A percentile compares a stretch with the other conserved stretches of the same genome.
Conservation (phyloP, 2,329 filamentous ascomycete species). For the Fusarium keratoplasticum region DNA sequence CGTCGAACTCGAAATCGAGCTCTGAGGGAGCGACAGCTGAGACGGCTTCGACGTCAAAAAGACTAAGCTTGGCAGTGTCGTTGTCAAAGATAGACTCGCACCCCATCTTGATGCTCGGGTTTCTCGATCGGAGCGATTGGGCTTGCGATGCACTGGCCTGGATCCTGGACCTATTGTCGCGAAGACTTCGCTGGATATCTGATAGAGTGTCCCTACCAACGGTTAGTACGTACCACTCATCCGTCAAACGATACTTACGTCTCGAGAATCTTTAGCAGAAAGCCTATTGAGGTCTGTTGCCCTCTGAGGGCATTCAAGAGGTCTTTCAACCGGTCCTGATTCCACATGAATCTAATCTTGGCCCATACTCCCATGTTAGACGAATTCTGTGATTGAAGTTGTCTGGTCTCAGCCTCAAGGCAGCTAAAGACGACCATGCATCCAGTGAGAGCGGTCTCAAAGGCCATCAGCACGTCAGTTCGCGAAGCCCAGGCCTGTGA, state of each 20-base stretch:
- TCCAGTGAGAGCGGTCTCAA: not conserved
- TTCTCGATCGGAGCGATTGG: not conserved
- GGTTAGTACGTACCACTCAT: not conserved
- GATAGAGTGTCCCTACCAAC: not conserved
- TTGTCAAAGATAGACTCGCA: slow-evolving; percentile 2
- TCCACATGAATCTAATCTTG: slow-evolving; percentile 13
- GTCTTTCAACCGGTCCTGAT: not conserved
- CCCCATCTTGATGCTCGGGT: not conserved
- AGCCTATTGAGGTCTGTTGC: not conserved
- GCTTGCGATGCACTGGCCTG: not conserved
- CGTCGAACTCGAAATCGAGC: slow-evolving; percentile 7
- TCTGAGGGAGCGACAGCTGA: slow-evolving; percentile 3
- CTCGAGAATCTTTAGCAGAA: not conserved
- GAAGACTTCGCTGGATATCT: not conserved
- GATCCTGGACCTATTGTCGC: not conserved
- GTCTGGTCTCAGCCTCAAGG: not conserved
- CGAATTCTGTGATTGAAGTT: not conserved
- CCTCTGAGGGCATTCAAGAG: not conserved
- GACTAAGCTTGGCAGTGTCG: not conserved
- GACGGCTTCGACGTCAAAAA: not conserved
- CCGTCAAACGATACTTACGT: not conserved
- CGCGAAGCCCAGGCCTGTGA: not conserved
- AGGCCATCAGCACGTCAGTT: not conserved
- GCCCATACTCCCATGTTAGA: not conserved
- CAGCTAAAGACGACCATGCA: slow-evolving; percentile 17